phyloP scores from a whole-genome alignment of 495 filamentous ascomycete species.

The Podospora pseudocomata region DNA sequence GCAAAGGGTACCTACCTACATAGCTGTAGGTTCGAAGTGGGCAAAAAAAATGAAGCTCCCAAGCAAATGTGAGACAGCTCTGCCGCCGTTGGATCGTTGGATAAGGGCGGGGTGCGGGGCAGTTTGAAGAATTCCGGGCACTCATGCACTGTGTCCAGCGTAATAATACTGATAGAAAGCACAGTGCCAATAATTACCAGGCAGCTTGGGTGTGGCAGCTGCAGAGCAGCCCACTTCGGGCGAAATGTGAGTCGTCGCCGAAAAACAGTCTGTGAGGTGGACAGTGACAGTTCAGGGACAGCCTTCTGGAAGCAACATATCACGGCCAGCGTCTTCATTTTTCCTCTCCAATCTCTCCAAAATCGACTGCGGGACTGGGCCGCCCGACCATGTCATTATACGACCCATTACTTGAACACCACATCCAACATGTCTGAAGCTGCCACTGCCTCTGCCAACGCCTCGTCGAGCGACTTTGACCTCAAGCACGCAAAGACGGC shows the following conservation, averaged over 20 bases:
- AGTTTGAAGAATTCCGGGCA: neutral
- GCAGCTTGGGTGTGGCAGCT: neutral
- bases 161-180: neutral
- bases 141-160: neutral
- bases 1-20: no score
- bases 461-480: slow-evolving; percentile 35
- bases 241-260: slow-evolving; percentile 16
- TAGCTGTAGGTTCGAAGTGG: neutral
- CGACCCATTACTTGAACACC: slow-evolving; percentile 30
- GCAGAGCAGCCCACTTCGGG: slow-evolving; percentile 9
- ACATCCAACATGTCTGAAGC: slow-evolving; percentile 45
- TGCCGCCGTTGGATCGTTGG: neutral
- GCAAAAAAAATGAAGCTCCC: neutral
- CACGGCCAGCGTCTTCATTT: no score
- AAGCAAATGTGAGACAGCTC: neutral
- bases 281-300: neutral
- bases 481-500: slow-evolving; percentile 34
- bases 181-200: slow-evolving; percentile 14
- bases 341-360: neutral
- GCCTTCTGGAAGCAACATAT: neutral
- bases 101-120: no score
- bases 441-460: slow-evolving; percentile 29
- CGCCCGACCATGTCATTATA: slow-evolving; percentile 32
- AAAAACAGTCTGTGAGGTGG: neutral
- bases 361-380: slow-evolving; percentile 12